These are phyloP conservation scores for Darksidea phi DNA, from an alignment of 495 filamentous ascomycete genomes.

Conservation along the genomic window DNA sequence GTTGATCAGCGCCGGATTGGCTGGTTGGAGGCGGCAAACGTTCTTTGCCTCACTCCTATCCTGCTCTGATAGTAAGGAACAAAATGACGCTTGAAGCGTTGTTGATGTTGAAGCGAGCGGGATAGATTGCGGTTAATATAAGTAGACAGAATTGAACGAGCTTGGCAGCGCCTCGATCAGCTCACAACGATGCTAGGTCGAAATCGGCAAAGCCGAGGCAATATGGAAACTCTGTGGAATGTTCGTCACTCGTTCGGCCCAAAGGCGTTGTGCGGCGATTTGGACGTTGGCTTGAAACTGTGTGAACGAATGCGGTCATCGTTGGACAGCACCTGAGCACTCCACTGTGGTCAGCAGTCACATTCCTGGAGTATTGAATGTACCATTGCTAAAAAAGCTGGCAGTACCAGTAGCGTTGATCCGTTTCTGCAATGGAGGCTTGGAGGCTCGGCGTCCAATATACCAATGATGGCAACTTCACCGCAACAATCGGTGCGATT, in stretches of 20 bases:
- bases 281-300: neutral
- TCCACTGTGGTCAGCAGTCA: no score
- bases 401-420: no score
- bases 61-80: neutral
- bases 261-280: slow-evolving; percentile 20
- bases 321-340: neutral
- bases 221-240: slow-evolving; percentile 1
- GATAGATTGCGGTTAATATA: slow-evolving; percentile 36
- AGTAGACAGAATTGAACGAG: slow-evolving; percentile 6
- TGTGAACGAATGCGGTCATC: slow-evolving; percentile 4
- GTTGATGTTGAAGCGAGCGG: slow-evolving; percentile 23
- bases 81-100: neutral
- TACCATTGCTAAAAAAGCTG: no score
- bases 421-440: no score
- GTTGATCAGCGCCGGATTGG: neutral
- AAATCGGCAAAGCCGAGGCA: neutral
- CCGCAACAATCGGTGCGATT: no score
- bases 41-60: neutral
- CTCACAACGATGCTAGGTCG: slow-evolving; percentile 4
- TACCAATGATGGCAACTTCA: no score
- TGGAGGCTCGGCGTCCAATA: no score
- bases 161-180: slow-evolving; percentile 13
- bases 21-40: neutral
- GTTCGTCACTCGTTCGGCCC: slow-evolving; percentile 4
- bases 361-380: no score